A percentile compares a stretch with the other conserved stretches of the same genome.
Evolutionary conservation across 2,329 filamentous ascomycete genomes (phyloP).

Genomic region (Scedosporium aurantiacum): DNA sequence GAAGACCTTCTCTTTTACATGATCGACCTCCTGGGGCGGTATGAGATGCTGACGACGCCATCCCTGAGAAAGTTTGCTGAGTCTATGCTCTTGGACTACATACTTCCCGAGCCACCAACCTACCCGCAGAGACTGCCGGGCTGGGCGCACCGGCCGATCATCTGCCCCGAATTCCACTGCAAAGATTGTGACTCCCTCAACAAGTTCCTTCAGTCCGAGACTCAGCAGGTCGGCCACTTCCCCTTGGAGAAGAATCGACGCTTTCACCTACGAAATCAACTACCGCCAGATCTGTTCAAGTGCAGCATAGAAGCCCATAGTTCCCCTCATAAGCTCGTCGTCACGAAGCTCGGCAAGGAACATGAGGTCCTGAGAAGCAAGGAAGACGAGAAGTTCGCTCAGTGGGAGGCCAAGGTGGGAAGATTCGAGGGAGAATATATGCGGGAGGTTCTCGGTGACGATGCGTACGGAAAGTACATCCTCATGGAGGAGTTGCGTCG

Average conservation of each 20-base stretch:
- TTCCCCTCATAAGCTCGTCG: neutral
- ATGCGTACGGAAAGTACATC: neutral
- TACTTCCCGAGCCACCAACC: neutral
- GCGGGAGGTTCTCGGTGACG: neutral
- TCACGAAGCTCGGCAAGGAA: neutral
- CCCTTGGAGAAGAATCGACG: conserved; percentile 11
- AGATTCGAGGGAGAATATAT: neutral
- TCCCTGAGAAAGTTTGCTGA: neutral
- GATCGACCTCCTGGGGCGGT: neutral
- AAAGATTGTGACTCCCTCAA: conserved; percentile 15
- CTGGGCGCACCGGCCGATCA: neutral
- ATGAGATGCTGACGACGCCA: neutral
- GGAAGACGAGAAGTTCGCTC: neutral
- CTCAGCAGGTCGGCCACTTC: conserved; percentile 8
- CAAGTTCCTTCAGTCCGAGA: conserved; percentile 14
- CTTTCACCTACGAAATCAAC: conserved; percentile 12
- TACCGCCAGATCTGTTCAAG: neutral
- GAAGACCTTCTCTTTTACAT: neutral
- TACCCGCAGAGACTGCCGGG: neutral
- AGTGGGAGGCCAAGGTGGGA: neutral
- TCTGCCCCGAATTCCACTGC: conserved; percentile 14
- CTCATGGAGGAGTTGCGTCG: neutral
- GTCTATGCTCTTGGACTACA: neutral
- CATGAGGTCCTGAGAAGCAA: neutral
- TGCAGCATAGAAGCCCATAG: neutral